These are phyloP conservation scores for Juglanconis oblonga DNA, from an alignment of 2,329 filamentous ascomycete species.

Conservation along the genomic window DNA sequence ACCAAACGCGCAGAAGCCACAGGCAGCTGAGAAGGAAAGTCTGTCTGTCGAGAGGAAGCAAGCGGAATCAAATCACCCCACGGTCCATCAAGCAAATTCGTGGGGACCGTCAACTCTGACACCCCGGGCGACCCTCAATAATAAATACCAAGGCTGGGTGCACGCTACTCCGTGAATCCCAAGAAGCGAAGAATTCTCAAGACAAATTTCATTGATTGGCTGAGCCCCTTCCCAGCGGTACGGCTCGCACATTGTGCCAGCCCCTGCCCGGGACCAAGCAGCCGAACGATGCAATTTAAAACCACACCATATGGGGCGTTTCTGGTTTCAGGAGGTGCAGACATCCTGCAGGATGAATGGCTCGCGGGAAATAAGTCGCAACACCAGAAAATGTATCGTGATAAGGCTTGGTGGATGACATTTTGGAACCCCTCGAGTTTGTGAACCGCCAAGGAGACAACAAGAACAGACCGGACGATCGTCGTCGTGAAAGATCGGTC, in stretches of 20 bases:
- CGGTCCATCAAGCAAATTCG: neutral
- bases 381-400: neutral
- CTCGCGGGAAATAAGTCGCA: neutral
- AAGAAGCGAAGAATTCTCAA: neutral
- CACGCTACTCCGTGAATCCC: neutral
- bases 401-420: neutral
- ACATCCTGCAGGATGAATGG: constrained; percentile 8
- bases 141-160: neutral
- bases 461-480: neutral
- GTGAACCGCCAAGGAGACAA: neutral
- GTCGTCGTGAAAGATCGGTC: neutral
- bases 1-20: neutral
- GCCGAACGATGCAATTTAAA: constrained; percentile 12
- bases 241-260: neutral
- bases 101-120: neutral
- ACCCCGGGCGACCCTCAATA: neutral
- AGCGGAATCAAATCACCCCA: neutral
- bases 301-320: constrained; percentile 16
- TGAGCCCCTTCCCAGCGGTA: constrained; percentile 1
- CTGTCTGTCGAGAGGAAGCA: neutral
- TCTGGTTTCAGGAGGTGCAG: constrained; percentile 14
- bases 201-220: constrained; percentile 3
- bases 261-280: neutral
- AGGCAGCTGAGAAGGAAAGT: neutral
- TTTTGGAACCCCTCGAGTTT: neutral